Conservation (phyloP, 768 basidiomycete genomes). For the Termitomyces bulborhizus region DNA sequence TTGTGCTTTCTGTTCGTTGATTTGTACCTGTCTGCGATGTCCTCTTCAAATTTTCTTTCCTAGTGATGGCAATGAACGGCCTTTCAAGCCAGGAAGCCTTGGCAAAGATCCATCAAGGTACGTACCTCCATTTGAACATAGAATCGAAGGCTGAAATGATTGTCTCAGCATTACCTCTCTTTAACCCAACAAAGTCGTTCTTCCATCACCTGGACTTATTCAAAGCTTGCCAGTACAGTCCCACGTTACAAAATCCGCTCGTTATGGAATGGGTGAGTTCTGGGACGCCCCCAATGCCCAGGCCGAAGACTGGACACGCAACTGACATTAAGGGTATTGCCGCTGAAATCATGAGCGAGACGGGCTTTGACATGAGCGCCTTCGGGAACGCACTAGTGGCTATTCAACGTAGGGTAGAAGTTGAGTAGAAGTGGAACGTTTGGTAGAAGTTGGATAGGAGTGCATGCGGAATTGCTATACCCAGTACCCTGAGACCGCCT, state of each 20-base stretch:
- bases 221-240: slow-evolving; percentile 31
- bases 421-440: neutral
- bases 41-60: neutral
- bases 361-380: slow-evolving; percentile 11
- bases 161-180: slow-evolving; percentile 43
- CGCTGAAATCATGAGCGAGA: slow-evolving; percentile 12
- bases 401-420: slow-evolving; percentile 6
- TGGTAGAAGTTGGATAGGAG: neutral
- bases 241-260: slow-evolving; percentile 32
- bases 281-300: neutral
- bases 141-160: neutral
- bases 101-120: slow-evolving; percentile 36
- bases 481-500: no score
- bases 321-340: slow-evolving; percentile 7
- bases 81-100: slow-evolving; percentile 34
- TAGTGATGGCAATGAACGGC: slow-evolving; percentile 43
- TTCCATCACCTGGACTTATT: slow-evolving; percentile 42
- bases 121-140: slow-evolving; percentile 4
- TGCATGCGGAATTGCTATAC: no score
- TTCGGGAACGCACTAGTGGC: slow-evolving; percentile 10
- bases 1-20: slow-evolving; percentile 32
- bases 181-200: slow-evolving; percentile 42
- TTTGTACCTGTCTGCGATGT: neutral
- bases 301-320: neutral
- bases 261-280: slow-evolving; percentile 31